Evolutionary conservation across 208 protist species (phyloP), one percentile per base, ranked within the genome.

Genomic region (Lotmaria passim): DNA sequence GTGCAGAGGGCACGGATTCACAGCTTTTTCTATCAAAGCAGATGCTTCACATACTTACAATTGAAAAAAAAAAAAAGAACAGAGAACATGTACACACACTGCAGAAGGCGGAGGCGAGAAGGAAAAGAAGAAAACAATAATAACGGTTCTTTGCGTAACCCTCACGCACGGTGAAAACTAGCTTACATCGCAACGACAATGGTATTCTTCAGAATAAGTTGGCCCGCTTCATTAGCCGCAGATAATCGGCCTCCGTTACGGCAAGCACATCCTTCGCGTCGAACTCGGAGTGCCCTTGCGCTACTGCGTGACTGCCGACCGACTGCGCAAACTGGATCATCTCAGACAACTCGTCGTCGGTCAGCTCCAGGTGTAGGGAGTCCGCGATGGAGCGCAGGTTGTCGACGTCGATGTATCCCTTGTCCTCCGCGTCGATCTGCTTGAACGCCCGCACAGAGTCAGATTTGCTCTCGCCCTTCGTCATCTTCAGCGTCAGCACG

Each of bases 201-300:
- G n/a, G n/a, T n/a, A n/a, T n/a, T n/a, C n/a, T n/a, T 46, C 15
- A 94, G 53, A 91, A 97, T 30, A 94, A 64, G 67, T 97, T 91
- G n/a, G 90, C 88, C n/a, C 85, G 94, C 73, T 97, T 98, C 97
- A 99, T 98, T 47, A 99, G 93, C 15, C 84, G 85, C 53, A 98
- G 70, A 64, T 98, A 99, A 36, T 99, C 96, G 19, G 97, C 88
- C 75, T 98, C 92, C 28, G 72, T 89, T n/a, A 99, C 90, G 10
- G 74, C 79, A 14, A 92, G 43, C 3, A 79, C 60, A 14, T 94
- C 87, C 55, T 85, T 85, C 17, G 82, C 78, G 31, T 90, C 91
- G 38, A 82, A 84, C 52, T 91, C 84, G 1, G 72, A 78, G 62
- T 65, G 73, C 69, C 56, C 71, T 68, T 71, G 64, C n/a, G 58